A percentile compares a stretch with the other conserved stretches of the same genome.
phyloP scores from a whole-genome alignment of 306 rosid genomes.

The Glycyrrhiza uralensis region DNA sequence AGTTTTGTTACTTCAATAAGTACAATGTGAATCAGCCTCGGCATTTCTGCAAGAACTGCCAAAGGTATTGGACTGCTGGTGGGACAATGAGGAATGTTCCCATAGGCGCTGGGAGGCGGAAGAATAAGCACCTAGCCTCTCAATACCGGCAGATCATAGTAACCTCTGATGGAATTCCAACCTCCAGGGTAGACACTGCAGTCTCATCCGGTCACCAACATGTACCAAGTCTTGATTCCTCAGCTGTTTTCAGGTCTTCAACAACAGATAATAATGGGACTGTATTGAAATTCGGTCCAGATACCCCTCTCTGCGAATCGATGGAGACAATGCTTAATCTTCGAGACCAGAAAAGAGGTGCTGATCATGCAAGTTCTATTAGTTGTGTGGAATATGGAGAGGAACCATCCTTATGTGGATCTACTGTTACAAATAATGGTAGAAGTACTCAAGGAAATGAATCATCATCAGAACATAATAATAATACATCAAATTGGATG shows the following conservation, averaged over 20 bases:
- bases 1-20: conserved; percentile 80
- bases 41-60: conserved; percentile 82
- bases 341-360: conserved; percentile 30
- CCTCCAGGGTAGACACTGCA: conserved; percentile 34
- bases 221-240: conserved; percentile 26
- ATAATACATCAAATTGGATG: conserved; percentile 23
- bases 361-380: conserved; percentile 29
- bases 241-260: conserved; percentile 25
- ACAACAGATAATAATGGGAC: conserved; percentile 34
- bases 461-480: conserved; percentile 25
- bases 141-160: conserved; percentile 53
- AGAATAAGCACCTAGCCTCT: conserved; percentile 65
- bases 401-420: conserved; percentile 38
- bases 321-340: conserved; percentile 48
- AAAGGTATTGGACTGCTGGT: conserved; percentile 86
- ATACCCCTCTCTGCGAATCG: conserved; percentile 45
- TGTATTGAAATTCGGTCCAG: conserved; percentile 56
- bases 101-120: conserved; percentile 68
- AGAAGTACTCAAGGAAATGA: conserved; percentile 39
- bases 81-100: conserved; percentile 79
- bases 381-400: conserved; percentile 32
- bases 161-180: conserved; percentile 41
- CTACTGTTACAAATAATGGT: conserved; percentile 32
- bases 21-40: conserved; percentile 81
- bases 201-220: conserved; percentile 30